Conservation (phyloP, 148 eudicot species). For the Selenicereus undatus region DNA sequence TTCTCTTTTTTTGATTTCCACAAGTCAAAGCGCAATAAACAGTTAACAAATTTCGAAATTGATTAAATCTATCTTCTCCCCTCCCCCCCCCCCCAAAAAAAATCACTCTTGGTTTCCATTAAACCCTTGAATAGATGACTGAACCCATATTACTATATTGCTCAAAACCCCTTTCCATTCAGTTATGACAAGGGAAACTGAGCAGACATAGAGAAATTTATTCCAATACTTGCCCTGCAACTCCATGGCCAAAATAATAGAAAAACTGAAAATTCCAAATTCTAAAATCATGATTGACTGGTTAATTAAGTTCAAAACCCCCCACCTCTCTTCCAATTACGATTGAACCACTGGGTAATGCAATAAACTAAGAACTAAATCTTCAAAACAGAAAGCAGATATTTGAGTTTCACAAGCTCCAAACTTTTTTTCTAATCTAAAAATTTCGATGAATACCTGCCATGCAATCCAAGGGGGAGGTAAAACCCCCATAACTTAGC, state of each 20-base stretch:
- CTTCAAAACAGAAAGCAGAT: neutral
- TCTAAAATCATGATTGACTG: neutral
- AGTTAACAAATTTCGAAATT: neutral
- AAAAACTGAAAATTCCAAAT: neutral
- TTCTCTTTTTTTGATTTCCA: neutral
- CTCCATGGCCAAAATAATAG: neutral
- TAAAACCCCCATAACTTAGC: constrained; percentile 69
- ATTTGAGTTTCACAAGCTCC: neutral
- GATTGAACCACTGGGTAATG: neutral
- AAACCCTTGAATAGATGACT: neutral
- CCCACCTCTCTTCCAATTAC: neutral
- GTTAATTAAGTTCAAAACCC: neutral
- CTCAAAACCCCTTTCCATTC: neutral
- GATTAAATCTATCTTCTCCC: neutral
- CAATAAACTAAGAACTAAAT: neutral
- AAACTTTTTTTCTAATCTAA: neutral
- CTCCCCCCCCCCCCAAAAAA: neutral
- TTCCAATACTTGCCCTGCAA: neutral
- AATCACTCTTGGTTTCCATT: neutral
- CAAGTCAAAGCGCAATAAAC: neutral
- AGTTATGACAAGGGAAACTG: neutral
- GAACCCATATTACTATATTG: neutral
- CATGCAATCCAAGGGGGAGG: constrained; percentile 72
- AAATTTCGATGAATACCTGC: constrained; percentile 48
- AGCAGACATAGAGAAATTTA: neutral